These are phyloP conservation scores for Zalerion maritima DNA, from an alignment of 495 filamentous ascomycete genomes.

Conservation along the genomic window DNA sequence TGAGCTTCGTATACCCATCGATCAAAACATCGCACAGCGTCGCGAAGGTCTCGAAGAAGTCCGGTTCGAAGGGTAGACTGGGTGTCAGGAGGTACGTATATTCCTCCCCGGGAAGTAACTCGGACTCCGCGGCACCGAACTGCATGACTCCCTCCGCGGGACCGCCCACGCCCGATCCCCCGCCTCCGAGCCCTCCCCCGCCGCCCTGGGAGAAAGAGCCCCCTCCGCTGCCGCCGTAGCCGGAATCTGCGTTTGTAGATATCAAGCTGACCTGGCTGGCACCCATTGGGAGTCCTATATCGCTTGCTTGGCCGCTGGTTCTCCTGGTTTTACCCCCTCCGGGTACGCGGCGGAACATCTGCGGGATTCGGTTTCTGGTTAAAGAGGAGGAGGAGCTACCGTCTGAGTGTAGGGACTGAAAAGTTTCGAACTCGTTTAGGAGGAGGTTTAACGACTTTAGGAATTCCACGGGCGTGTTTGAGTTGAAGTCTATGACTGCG, in stretches of 20 bases:
- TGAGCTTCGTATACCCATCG: conserved; percentile 72
- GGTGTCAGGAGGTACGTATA: conserved; percentile 84
- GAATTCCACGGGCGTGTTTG: conserved; percentile 63
- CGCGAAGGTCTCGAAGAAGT: conserved; percentile 95
- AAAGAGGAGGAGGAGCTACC: conserved; percentile 56
- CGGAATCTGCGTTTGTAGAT: conserved; percentile 15
- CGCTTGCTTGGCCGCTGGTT: conserved; percentile 46
- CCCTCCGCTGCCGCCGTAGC: conserved; percentile 1
- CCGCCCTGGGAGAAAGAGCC: too few relatives aligned
- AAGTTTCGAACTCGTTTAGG: conserved; percentile 81
- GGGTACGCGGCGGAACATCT: conserved; percentile 73
- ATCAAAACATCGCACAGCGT: conserved; percentile 93
- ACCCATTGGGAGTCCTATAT: conserved; percentile 47
- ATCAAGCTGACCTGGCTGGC: conserved; percentile 13
- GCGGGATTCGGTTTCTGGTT: conserved; percentile 60
- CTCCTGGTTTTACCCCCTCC: conserved; percentile 52
- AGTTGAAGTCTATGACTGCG: conserved; percentile 72
- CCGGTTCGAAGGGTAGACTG: conserved; percentile 87
- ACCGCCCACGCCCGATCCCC: conserved; percentile 1
- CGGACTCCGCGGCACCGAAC: conserved; percentile 29
- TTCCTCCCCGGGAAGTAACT: conserved; percentile 54
- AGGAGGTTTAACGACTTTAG: conserved; percentile 76
- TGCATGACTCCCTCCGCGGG: conserved; percentile 23
- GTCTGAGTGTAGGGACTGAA: conserved; percentile 69
- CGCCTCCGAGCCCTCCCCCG: too few relatives aligned